These are phyloP conservation scores for Leucaena leucocephala DNA, from an alignment of 306 rosid genomes.

Conservation along the genomic window DNA sequence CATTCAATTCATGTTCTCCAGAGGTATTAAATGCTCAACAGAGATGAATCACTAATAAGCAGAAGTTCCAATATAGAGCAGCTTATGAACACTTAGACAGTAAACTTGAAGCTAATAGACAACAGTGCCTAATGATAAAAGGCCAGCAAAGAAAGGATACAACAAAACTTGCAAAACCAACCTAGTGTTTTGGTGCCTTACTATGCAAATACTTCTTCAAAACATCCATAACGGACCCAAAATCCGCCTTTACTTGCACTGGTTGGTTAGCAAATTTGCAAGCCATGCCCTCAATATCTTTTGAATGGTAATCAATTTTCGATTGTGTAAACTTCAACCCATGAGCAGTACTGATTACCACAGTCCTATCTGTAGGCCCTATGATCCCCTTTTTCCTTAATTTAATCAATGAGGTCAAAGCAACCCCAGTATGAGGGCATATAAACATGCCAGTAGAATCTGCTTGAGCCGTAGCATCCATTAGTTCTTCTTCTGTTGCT, in stretches of 20 bases:
- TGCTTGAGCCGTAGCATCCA: slow-evolving; percentile 64
- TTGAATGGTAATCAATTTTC: slow-evolving; percentile 57
- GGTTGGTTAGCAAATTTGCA: slow-evolving; percentile 62
- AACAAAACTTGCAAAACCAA: neutral
- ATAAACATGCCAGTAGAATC: slow-evolving; percentile 68
- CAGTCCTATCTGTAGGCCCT: slow-evolving; percentile 50
- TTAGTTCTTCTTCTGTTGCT: slow-evolving; percentile 64
- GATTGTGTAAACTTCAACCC: slow-evolving; percentile 68
- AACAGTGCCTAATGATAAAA: neutral
- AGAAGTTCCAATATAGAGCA: neutral
- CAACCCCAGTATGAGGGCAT: slow-evolving; percentile 71
- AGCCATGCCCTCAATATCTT: slow-evolving; percentile 56
- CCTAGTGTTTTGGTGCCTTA: slow-evolving; percentile 43
- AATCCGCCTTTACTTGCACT: slow-evolving; percentile 55
- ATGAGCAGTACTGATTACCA: slow-evolving; percentile 72
- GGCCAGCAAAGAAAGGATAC: slow-evolving; percentile 1
- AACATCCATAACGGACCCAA: slow-evolving; percentile 63
- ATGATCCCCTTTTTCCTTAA: slow-evolving; percentile 53
- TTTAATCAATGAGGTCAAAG: slow-evolving; percentile 55
- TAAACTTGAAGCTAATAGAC: neutral
- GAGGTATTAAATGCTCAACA: neutral
- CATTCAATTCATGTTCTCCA: no score
- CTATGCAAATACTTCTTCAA: slow-evolving; percentile 55
- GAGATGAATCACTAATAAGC: neutral
- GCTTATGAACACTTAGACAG: neutral